These are phyloP conservation scores for Calonectria pseudoturangicola DNA, from an alignment of 2,329 filamentous ascomycete genomes.

Conservation along the genomic window DNA sequence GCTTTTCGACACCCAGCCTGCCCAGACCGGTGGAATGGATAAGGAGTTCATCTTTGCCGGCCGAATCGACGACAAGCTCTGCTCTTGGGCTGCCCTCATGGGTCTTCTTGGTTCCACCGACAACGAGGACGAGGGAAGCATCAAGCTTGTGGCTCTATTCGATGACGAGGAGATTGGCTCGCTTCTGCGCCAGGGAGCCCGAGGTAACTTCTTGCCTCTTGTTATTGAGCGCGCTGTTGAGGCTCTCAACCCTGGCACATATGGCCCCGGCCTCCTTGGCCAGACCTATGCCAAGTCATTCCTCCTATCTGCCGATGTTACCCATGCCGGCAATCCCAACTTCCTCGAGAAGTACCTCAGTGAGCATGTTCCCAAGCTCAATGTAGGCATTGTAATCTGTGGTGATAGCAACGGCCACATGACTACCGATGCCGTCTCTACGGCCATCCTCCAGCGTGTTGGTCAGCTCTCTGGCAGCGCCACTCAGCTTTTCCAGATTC, in stretches of 20 bases:
- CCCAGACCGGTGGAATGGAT: conserved; percentile 87
- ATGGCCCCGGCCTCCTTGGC: conserved; percentile 78
- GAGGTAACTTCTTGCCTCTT: conserved; percentile 89
- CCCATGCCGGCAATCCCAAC: conserved; percentile 95
- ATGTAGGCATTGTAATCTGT: conserved; percentile 88
- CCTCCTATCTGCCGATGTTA: conserved; percentile 93
- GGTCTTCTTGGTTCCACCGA: conserved; percentile 83
- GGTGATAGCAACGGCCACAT: conserved; percentile 95
- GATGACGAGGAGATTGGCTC: conserved; percentile 98
- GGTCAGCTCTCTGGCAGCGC: conserved; percentile 83
- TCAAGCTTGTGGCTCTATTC: conserved; percentile 95
- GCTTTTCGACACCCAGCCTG: conserved; percentile 92
- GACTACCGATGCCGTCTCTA: conserved; percentile 93
- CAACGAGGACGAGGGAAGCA: conserved; percentile 76
- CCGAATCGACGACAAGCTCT: conserved; percentile 97
- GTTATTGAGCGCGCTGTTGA: conserved; percentile 89
- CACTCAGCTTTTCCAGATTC: conserved; percentile 93
- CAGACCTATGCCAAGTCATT: conserved; percentile 95
- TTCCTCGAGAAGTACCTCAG: conserved; percentile 89
- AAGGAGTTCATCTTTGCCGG: conserved; percentile 97
- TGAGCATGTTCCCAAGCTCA: conserved; percentile 90
- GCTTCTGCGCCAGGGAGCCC: conserved; percentile 90
- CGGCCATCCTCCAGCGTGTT: conserved; percentile 85
- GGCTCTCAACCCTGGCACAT: conserved; percentile 72
- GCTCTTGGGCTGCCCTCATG: conserved; percentile 92